These are phyloP conservation scores for Penicillium sp. DNA, from an alignment of 2,329 filamentous ascomycete species.

Conservation along the genomic window DNA sequence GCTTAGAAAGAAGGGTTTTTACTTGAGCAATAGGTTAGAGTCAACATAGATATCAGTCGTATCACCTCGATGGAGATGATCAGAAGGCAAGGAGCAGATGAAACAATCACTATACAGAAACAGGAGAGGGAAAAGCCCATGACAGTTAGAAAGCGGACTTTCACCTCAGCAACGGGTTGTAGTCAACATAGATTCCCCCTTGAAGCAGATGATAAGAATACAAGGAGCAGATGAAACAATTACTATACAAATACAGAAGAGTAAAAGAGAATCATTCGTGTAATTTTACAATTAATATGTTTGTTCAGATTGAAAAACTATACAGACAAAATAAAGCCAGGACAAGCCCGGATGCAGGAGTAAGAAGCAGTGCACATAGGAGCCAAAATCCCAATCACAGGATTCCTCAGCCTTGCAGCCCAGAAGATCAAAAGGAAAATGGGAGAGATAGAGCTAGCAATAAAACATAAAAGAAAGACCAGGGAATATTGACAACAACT, in stretches of 20 bases:
- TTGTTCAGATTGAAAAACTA: slow-evolving; percentile 23
- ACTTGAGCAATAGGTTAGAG: neutral
- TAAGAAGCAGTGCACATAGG: slow-evolving; percentile 8
- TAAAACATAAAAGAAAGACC: slow-evolving; percentile 7
- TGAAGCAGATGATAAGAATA: neutral
- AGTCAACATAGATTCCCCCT: neutral
- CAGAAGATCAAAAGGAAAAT: neutral
- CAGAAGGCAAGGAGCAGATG: too few relatives aligned
- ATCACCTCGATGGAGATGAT: too few relatives aligned
- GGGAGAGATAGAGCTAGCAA: slow-evolving; percentile 2
- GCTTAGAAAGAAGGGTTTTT: neutral
- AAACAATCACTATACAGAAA: too few relatives aligned
- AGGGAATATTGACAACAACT: slow-evolving; percentile 24
- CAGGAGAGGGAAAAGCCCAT: too few relatives aligned
- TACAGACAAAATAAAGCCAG: slow-evolving; percentile 16
- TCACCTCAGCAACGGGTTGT: too few relatives aligned
- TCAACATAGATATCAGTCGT: neutral
- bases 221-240: neutral
- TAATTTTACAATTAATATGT: slow-evolving; percentile 25
- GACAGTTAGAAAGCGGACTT: too few relatives aligned
- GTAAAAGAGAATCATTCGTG: neutral
- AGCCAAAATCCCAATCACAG: slow-evolving; percentile 16
- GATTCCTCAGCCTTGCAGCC: neutral
- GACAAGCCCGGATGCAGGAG: slow-evolving; percentile 22
- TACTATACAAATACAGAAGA: neutral